Conservation (phyloP, 441 rosid species). For the Daphne laureola region DNA sequence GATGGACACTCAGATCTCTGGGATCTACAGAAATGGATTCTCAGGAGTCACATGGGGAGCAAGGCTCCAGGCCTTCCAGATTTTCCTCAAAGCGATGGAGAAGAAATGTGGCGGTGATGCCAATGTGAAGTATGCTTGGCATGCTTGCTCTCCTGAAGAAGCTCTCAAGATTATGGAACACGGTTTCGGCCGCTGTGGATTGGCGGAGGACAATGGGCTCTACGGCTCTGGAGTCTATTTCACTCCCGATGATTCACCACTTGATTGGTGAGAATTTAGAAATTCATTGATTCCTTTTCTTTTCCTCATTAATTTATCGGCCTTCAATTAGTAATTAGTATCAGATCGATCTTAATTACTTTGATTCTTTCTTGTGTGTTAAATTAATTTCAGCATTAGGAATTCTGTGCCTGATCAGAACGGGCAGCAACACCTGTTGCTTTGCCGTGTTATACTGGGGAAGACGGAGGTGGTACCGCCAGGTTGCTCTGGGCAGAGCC, state of each 20-base stretch:
- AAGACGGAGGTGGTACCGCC: slow-evolving; percentile 52
- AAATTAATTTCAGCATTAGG: slow-evolving; percentile 30
- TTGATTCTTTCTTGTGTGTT: not conserved
- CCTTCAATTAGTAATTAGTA: not conserved
- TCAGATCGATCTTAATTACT: not conserved
- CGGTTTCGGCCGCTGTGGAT: slow-evolving; percentile 40
- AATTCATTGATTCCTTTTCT: not conserved
- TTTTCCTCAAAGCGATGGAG: slow-evolving; percentile 42
- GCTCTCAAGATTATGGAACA: slow-evolving; percentile 32
- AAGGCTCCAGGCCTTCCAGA: slow-evolving; percentile 40
- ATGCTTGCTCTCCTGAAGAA: slow-evolving; percentile 33
- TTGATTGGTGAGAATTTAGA: slow-evolving; percentile 48
- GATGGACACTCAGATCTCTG: slow-evolving; percentile 25
- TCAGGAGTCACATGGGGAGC: slow-evolving; percentile 32
- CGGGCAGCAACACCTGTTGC: slow-evolving; percentile 53
- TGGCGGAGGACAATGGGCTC: slow-evolving; percentile 30
- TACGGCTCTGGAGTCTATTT: slow-evolving; percentile 61
- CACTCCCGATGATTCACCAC: slow-evolving; percentile 49
- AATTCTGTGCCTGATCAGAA: slow-evolving; percentile 31
- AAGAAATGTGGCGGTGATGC: slow-evolving; percentile 37
- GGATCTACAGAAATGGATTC: slow-evolving; percentile 33
- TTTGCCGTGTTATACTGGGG: slow-evolving; percentile 63
- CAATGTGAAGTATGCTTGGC: slow-evolving; percentile 65
- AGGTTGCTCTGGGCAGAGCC: slow-evolving; percentile 41
- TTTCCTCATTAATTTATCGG: not conserved